Evolutionary conservation across 257 asterid genomes (phyloP).

Genomic region (Solanum chilense): DNA sequence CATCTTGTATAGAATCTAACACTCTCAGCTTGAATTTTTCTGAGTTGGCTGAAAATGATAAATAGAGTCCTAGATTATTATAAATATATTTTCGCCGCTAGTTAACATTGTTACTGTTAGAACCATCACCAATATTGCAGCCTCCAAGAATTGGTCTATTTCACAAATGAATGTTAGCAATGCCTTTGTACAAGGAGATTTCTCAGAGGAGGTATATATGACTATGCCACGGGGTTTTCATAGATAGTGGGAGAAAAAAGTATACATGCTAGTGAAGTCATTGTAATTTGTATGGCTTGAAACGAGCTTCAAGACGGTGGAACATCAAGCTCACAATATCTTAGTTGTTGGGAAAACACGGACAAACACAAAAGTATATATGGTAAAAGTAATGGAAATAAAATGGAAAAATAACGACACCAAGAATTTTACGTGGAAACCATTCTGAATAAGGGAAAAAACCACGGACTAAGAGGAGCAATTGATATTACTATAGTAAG

Average conservation of each 20-base stretch:
- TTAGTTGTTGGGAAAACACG: no score
- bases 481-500: no score
- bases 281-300: not conserved
- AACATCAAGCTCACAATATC: not conserved
- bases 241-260: not conserved
- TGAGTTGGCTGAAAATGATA: not conserved
- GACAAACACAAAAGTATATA: no score
- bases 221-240: not conserved
- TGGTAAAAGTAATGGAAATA: no score
- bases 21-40: not conserved
- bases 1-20: not conserved
- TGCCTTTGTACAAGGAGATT: not conserved
- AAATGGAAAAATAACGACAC: no score
- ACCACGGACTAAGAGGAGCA: no score
- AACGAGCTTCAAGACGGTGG: not conserved
- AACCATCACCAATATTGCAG: not conserved
- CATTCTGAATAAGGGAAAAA: no score
- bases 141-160: not conserved
- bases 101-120: not conserved
- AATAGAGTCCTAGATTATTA: not conserved
- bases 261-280: not conserved
- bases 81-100: not conserved
- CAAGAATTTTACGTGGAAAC: no score
- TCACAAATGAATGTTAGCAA: not conserved
- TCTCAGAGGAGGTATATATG: not conserved